A percentile compares a stretch with the other conserved stretches of the same genome.
Conservation (phyloP, 164 flowering plant species). For the Magnolia kwangsiensis region DNA sequence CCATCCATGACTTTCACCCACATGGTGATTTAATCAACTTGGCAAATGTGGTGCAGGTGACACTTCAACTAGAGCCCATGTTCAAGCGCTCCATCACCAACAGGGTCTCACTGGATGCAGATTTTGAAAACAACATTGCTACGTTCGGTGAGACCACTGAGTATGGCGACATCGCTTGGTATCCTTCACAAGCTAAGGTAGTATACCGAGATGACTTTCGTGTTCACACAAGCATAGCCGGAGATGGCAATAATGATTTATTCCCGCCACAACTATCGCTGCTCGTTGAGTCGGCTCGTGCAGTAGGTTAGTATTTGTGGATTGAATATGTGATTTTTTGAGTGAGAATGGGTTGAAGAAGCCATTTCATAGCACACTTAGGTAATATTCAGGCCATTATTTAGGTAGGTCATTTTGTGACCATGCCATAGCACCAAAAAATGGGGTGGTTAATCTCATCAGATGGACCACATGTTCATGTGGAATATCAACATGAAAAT, state of each 20-base stretch:
- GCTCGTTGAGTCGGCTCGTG: not conserved
- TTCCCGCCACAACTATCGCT: constrained; percentile 8
- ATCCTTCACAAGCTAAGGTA: constrained; percentile 8
- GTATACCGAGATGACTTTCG: constrained; percentile 9
- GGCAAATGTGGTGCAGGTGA: not conserved
- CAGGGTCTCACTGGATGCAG: not conserved
- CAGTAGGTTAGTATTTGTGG: not conserved
- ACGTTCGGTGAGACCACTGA: constrained; percentile 10
- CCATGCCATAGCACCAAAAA: too few species aligned
- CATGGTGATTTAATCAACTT: too few species aligned
- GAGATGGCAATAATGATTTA: constrained; percentile 6
- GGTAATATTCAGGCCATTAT: too few species aligned
- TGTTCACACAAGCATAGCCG: constrained; percentile 2
- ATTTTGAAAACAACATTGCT: constrained; percentile 4
- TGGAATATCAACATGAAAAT: too few species aligned
- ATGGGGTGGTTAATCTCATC: too few species aligned
- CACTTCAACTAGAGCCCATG: constrained; percentile 16
- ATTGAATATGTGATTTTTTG: too few species aligned
- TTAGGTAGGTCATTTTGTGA: too few species aligned
- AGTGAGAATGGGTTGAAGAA: too few species aligned
- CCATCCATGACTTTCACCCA: too few species aligned
- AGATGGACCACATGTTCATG: too few species aligned
- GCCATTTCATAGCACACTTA: too few species aligned
- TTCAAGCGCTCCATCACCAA: not conserved
- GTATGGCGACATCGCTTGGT: constrained; percentile 10